Evolutionary conservation across 768 basidiomycete species (phyloP), one percentile per base, ranked within the genome.

Genomic region (Arthromyces matolae): DNA sequence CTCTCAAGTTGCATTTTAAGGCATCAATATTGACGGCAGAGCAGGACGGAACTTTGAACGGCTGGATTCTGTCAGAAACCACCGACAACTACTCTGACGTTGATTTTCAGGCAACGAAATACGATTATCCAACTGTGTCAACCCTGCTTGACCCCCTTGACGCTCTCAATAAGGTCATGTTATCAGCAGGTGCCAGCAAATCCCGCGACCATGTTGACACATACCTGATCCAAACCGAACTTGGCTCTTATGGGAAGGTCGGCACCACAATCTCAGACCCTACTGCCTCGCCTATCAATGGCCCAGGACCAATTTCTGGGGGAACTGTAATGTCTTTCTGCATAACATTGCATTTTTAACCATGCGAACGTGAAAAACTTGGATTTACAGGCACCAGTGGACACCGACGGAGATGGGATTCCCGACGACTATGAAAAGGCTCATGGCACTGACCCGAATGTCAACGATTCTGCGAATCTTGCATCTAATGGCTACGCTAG

Each of bases 401-500:
- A 66, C 39, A 60, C 64, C 18, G 67, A 69, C 33, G 45, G 49
- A 12, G 67, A 69, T 42, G 66, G 67, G 4, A 67, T 68, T 13
- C 66, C 66, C 3, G 67, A 68, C 44, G 51, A 55, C 14, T 68
- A 66, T 41, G 67, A 68, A 48, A 53, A 22, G 28, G 62, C 66
- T 4, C 64, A 67, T 45, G 66, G 64, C 18, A 60, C 63, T 28
- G 61, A 64, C 42, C 68, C 62, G 34, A 60, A 58, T 37, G 55
- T 57, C 29, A 60, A 63, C 19, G 67, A 67, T 47, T 63, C 65
- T 13, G 56, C 60, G 8, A 55, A 53, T 10, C 63, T 64, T 25
- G 64, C 66, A 12, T 61, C 63, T 4, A 68, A 69, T 47, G 66
- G 67, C 13, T 69, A 68, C 47, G 65, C 65, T 3, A 66, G 66